Evolutionary conservation across 352 stramenopile genomes (phyloP), one percentile per base, ranked within the genome.

Genomic region (Pythium rishiriense): DNA sequence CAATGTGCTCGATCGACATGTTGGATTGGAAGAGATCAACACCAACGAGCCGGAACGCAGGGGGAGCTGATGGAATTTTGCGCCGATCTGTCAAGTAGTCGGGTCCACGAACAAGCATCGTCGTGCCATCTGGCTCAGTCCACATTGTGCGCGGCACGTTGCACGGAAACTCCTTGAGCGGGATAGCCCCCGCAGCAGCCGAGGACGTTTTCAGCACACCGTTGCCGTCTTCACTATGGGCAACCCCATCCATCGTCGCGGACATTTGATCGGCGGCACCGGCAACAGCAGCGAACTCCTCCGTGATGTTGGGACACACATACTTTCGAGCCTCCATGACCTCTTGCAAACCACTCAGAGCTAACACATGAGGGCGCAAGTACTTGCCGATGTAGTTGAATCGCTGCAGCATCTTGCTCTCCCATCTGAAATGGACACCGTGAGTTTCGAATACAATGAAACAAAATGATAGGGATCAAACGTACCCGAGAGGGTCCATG

Each of bases 291-390:
- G 69, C 71, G 41, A 92, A 86, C 48, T 85, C 78, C 48, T 89
- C 81, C 0, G 81, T 70, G 12, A 89, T 75, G 56, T 91, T 88
- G 3, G 79, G 79, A 21, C 76, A 88, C 39, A 88, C 80, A 55
- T 88, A 92, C 58, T 92, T 90, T 24, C 79, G 76, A 22, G 81
- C 81, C 41, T 92, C 83, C 81, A 90, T 89, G 24, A 87, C 78
- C 59, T 90, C 83, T 22, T 87, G 64, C 12, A 92, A 59, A 0
- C 83, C 81, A 4, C 77, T 59, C 52, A 59, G 25, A 17, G 52
- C 52, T 11, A 59, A 24, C 5, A 59, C 52, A 14, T 59, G 52
- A 75, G 29, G 90, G 58, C 50, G 79, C 74, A 41, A 89, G 61
- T 25, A 90, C 72, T 60, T 92, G 78, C 33, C 78, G 81, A 26